A percentile compares a stretch with the other conserved stretches of the same genome.
Conservation (phyloP, 1,284 basidiomycete genomes). For the Ceratobasidium sp. region DNA sequence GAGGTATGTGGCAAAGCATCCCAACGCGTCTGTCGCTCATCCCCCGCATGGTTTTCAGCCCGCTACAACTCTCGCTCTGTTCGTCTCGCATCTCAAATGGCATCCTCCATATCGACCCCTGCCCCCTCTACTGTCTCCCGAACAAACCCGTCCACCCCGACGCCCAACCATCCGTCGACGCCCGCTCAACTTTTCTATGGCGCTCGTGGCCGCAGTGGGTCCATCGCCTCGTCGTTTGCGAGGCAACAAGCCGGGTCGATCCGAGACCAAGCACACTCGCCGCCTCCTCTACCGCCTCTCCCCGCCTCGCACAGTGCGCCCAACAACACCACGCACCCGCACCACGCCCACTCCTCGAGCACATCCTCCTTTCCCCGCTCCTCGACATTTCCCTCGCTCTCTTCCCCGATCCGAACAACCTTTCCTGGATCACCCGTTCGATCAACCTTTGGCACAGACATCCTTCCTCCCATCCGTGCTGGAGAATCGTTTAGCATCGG, state of each 20-base stretch:
- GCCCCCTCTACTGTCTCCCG: slow-evolving; percentile 6
- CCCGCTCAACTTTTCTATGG: slow-evolving; percentile 35
- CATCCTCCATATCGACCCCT: slow-evolving; percentile 17
- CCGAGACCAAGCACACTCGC: slow-evolving; percentile 7
- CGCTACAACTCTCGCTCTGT: not conserved
- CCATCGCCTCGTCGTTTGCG: slow-evolving; percentile 34
- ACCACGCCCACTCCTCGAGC: slow-evolving; percentile 23
- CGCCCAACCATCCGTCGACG: not conserved
- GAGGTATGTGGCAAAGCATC: slow-evolving; percentile 3
- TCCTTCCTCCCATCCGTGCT: slow-evolving; percentile 22
- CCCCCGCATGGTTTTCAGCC: too few relatives aligned
- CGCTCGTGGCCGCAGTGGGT: slow-evolving; percentile 29
- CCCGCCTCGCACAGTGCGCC: not conserved
- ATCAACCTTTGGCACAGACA: slow-evolving; percentile 1
- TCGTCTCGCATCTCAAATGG: not conserved
- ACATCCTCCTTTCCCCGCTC: slow-evolving; percentile 19
- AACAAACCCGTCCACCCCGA: not conserved
- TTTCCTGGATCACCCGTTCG: slow-evolving; percentile 29
- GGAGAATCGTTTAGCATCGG: slow-evolving; percentile 16
- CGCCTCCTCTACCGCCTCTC: slow-evolving; percentile 18
- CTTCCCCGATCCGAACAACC: slow-evolving; percentile 6
- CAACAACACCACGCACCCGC: not conserved
- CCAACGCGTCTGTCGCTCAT: too few relatives aligned
- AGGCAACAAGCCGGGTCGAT: slow-evolving; percentile 18
- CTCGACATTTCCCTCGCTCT: slow-evolving; percentile 24